Evolutionary conservation across 208 protist genomes (phyloP), one percentile per base, ranked within the genome.

Genomic region (Crithidia acanthocephali): DNA sequence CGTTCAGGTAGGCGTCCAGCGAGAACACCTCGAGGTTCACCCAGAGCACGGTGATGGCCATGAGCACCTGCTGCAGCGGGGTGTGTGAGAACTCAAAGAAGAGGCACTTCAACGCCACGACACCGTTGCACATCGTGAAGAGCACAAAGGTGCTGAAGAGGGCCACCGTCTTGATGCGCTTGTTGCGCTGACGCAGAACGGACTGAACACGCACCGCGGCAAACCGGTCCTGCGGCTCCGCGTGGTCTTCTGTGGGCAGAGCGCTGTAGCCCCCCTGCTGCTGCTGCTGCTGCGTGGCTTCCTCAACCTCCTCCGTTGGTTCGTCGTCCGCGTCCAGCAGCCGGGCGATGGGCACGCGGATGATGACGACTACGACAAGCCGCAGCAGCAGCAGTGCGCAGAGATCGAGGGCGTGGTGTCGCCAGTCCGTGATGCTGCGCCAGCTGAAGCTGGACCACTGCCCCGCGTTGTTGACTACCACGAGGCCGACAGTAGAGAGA

Each of bases 21-120:
- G 71, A 22, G 59, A 87, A 87, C 16, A 84, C 64, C 42, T 85
- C 84, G 4, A 79, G 51, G 57, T 85, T 85, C 32, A 84, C 69
- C 75, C 76, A 83, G 23, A 85, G 52, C 22, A 88, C 76, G 0
- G 74, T 81, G 23, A 80, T 68, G 15, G 74, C 74, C 76, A 88
- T 80, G 18, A 78, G 68, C 33, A 85, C 52, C 65, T 80, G 63
- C 59, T 80, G 57, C 32, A 74, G 42, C n/a, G 69, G 72, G 20
- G 72, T 22, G 20, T 53, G 55, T 2, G 74, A 58, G 66, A 84
- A 84, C 13, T 80, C 28, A 59, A 80, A 86, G 57, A 72, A 76
- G 47, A 86, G 76, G 20, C 72, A 79, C 81, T 86, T 86, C 53
- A 86, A 50, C 11, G 81, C 76, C 35, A 80, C 73, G 7, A 65